Evolutionary conservation across 2,329 filamentous ascomycete species (phyloP).

Genomic region (Phyllosticta paracitricarpa): DNA sequence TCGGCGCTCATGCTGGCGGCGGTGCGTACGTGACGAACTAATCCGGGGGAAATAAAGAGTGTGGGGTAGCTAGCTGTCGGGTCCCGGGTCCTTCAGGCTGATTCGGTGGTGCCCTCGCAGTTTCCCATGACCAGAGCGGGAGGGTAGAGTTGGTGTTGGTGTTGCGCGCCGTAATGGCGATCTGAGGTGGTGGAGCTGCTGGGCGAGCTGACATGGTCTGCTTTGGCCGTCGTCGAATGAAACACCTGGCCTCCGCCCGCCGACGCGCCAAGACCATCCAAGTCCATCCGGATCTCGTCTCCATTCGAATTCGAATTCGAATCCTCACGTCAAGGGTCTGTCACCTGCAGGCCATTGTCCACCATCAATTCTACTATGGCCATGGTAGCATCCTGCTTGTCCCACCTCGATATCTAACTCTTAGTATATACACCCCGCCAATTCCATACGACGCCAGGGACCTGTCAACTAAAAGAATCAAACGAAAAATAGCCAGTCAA

Average conservation of each 20-base stretch:
- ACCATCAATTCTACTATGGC: background rate
- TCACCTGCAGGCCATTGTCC: background rate
- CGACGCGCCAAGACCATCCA: background rate
- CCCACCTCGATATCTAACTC: background rate
- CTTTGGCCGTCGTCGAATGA: background rate
- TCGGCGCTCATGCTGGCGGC: constrained; percentile 7
- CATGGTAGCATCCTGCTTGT: background rate
- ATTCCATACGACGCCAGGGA: background rate
- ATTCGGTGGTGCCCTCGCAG: background rate
- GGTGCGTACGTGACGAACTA: background rate
- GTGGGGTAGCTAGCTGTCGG: background rate
- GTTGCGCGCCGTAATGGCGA: background rate
- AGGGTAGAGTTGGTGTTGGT: background rate
- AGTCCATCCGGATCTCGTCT: too few species aligned
- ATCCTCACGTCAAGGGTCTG: background rate
- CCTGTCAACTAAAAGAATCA: background rate
- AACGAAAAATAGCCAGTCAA: background rate
- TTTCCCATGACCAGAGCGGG: constrained; percentile 1
- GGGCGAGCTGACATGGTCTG: background rate
- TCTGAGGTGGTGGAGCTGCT: background rate
- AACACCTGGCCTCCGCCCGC: background rate
- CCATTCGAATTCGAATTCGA: background rate
- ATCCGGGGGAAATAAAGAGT: background rate
- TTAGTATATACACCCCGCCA: background rate
- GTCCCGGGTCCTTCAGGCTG: constrained; percentile 8